Evolutionary conservation across 495 filamentous ascomycete genomes (phyloP), one percentile per base, ranked within the genome.

Genomic region (Annulohypoxylon stygium): DNA sequence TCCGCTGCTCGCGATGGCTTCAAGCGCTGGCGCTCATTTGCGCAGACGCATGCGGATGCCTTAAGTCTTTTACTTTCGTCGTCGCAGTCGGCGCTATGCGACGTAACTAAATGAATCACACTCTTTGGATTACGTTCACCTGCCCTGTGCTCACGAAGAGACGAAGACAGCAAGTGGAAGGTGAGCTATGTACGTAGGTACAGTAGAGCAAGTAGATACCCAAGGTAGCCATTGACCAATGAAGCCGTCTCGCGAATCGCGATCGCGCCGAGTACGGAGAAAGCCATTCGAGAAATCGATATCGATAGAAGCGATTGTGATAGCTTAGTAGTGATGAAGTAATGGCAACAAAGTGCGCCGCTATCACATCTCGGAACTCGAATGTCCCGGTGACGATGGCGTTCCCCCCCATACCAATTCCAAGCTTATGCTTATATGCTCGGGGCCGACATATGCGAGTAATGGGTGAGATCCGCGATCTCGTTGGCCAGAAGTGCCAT

Each of bases 31-130:
- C 20, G 39, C 23, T 74, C 67, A 75, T 75, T 70, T 70, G 72
- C 67, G 55, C 58, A 43, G 65, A 62, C 54, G 34, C 45, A 61
- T 61, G 50, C 66, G 26, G 36, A 70, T 57, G 61, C 61, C 18
- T 55, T 50, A 30, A 30, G 30, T 23, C 30, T 34, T 12, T 25
- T 30, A 6, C 43, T 48, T 33, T 55, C 61, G 71, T 54, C 43
- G 72, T 75, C 39, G 72, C 72, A 75, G 67, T 62, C 63, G 72
- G 67, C 63, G 63, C 30, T 64, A 75, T 70, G 72, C 72, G 45
- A 75, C 71, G 57, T 50, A 70, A 62, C 55, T 63, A 10, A 39
- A 63, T 67, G 11, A 64, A 68, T 73, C 65, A 67, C 72, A 70
- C 50, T 60, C 50, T 36, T 65, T 41, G 59, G 43, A 58, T 59